Evolutionary conservation across 768 basidiomycete genomes (phyloP), one percentile per base, ranked within the genome.

Genomic region (Mycena alexandri): DNA sequence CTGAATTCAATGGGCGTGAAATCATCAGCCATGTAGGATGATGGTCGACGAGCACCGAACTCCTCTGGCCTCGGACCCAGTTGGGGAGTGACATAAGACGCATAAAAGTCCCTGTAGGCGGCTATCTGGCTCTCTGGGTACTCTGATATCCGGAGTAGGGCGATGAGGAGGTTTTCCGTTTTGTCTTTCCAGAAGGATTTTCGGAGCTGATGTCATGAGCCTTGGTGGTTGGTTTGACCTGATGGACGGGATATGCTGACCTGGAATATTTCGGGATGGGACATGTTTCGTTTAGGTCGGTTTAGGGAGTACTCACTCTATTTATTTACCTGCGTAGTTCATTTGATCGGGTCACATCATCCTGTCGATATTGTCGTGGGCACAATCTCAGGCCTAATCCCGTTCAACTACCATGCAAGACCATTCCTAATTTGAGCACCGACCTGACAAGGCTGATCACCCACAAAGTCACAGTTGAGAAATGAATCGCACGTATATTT

Each of bases 1-100:
- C 24, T 55, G 19, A 55, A 55, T n/a, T 55, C 53, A 34, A 55
- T 29, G 5, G 53, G 53, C 21, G 53, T 55, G 33, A 17, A 21
- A 36, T 55, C 53, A 25, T 55, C 53, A 12, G n/a, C 24, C n/a
- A 55, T 21, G 16, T 29, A 55, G 17, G 53, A 55, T 13, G 53
- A 55, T 22, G 50, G 50, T 8, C 25, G 7, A 16, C 17, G 33
- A 3, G 7, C 29, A 5, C 2, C 7, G 19, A 52, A 52, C 50
- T 52, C 50, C 5, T 14, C 13, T 7, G 50, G 50, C 8, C 25
- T 33, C 8, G 50, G 50, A 3, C 47, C 50, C 29, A 52, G 33
- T 19, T 33, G 50, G 29, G 50, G 50, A 33, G 50, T 19, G 12
- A 52, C 16, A 14, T 19, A 47, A 9, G 46, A 19, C n/a, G 46